A percentile compares a stretch with the other conserved stretches of the same genome.
Conservation (phyloP, 2,329 filamentous ascomycete genomes). For the Neospermospora avenae region DNA sequence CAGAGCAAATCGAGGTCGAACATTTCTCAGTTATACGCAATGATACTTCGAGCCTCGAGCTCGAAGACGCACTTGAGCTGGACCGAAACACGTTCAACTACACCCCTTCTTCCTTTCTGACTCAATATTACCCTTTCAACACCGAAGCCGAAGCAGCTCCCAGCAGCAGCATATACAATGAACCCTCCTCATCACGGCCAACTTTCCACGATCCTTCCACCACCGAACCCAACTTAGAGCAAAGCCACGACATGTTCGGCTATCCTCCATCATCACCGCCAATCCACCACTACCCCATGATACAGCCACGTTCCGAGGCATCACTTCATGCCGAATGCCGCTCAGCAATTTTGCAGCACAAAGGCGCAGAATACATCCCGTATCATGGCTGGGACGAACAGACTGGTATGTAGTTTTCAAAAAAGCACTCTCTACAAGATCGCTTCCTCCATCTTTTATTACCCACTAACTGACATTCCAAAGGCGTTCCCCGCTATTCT, state of each 20-base stretch:
- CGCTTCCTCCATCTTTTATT: background rate
- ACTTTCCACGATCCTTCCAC: background rate
- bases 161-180: background rate
- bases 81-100: no score
- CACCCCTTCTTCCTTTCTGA: no score
- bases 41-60: background rate
- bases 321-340: background rate
- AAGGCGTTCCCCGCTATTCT: constrained; percentile 5
- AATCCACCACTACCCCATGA: background rate
- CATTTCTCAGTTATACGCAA: background rate
- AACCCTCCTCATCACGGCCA: background rate
- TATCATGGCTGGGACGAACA: constrained; percentile 2
- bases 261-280: background rate
- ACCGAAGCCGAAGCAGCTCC: background rate
- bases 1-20: background rate
- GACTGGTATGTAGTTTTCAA: background rate
- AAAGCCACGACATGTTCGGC: background rate
- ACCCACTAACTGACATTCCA: background rate
- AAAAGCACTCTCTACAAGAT: background rate
- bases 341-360: background rate
- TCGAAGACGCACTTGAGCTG: no score
- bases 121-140: background rate
- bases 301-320: background rate
- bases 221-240: background rate
- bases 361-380: background rate